Percentiles rank a stretch among this genome's conserved stretches.
These are phyloP conservation scores for Oidiodendron maius DNA, from an alignment of 495 filamentous ascomycete species.

Conservation along the genomic window DNA sequence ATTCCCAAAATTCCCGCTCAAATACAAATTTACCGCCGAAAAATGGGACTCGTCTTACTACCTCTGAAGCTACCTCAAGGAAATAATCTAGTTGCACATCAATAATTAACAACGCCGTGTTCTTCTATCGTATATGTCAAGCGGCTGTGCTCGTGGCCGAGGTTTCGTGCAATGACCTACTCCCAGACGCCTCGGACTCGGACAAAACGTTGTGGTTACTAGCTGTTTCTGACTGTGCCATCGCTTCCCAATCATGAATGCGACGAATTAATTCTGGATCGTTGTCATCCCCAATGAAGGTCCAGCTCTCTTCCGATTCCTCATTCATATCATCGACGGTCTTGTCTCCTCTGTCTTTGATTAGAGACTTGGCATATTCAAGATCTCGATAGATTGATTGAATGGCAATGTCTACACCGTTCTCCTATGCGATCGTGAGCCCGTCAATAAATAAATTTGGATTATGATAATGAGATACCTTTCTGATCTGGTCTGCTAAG, in stretches of 20 bases:
- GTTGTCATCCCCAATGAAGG: conserved; percentile 62
- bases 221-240: conserved; percentile 10
- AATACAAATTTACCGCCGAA: no score
- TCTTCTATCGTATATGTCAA: neutral
- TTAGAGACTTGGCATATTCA: conserved; percentile 87
- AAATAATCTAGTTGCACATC: neutral
- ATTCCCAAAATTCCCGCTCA: no score
- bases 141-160: neutral
- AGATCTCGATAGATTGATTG: conserved; percentile 92
- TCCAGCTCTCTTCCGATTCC: conserved; percentile 66
- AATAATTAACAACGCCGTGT: neutral
- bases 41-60: neutral
- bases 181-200: conserved; percentile 6
- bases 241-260: conserved; percentile 17
- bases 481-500: conserved; percentile 80
- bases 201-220: neutral
- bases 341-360: conserved; percentile 52
- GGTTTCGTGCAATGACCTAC: neutral
- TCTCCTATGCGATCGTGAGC: conserved; percentile 53
- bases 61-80: neutral
- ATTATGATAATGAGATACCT: conserved; percentile 44
- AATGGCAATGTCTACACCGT: conserved; percentile 83
- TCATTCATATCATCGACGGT: conserved; percentile 41
- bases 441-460: neutral
- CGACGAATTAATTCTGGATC: conserved; percentile 19